Base-by-base conservation (phyloP, 169 alveolate species). In the Cyclospora cayetanensis region DNA sequence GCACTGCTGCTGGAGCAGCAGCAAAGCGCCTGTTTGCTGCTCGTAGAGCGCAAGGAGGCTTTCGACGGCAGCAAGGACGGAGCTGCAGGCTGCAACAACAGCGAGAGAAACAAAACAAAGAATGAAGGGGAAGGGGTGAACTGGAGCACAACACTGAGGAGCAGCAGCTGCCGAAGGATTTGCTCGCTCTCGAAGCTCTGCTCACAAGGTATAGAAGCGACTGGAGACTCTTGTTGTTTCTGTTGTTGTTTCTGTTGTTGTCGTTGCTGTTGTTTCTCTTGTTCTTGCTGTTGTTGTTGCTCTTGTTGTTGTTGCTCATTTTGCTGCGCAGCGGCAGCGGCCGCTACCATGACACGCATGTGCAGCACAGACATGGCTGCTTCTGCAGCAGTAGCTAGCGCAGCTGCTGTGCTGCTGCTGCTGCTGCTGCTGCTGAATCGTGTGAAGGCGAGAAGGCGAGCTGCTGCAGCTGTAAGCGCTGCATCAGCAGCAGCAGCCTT, bases 401-500 rank as follows among this genome's bases (percentile, higher is more conserved):
- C 18, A 34, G 80, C 80, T 68, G 80, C 80, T 68, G 80, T 68
- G 11, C 37, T 68, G 80, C 80, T 68, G 80, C 80, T 68, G 80
- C 80, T 68, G 80, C 37, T 68, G 80, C 80, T 68, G 80, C 80
- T 68, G 80, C 50, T 68, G 80, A 68, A 68, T 46, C 80, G 29
- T 1, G 80, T 46, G 80, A 68, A 68, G 18, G 80, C 46, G 2
- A 68, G 27, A 46, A 46, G 55, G 7, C 55, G 7, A 7, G 22
- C 55, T 46, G 55, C 55, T 46, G 55, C 55, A 9, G 55, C 55
- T 9, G 55, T 46, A 15, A 46, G 22, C 7, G 55, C 55, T 7
- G 55, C 55, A 15, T 46, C 15, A 46, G 55, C 55, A 9, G 55
- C 55, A 9, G 55, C 7, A 9, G 55, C 55, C 15, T 68, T 68